These are phyloP conservation scores for Penicillium canariense DNA, from an alignment of 495 filamentous ascomycete species.

Conservation along the genomic window DNA sequence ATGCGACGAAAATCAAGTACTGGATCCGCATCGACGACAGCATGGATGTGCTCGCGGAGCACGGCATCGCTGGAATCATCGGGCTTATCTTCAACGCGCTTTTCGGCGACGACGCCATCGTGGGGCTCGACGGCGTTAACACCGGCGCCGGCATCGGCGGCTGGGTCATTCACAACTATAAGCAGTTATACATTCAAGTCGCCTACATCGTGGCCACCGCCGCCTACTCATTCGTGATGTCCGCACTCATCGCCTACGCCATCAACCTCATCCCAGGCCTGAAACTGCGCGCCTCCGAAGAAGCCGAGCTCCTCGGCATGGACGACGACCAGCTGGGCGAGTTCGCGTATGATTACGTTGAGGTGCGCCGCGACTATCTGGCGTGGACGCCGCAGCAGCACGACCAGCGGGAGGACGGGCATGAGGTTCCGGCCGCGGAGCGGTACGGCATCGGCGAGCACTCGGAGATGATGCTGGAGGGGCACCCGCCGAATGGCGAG, in stretches of 20 bases:
- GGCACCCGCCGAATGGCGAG: conserved; percentile 52
- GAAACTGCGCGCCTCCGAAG: conserved; percentile 85
- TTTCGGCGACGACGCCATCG: conserved; percentile 84
- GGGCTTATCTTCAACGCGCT: conserved; percentile 91
- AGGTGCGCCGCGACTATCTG: conserved; percentile 94
- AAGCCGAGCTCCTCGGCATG: conserved; percentile 98
- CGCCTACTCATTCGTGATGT: conserved; percentile 81
- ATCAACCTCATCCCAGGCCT: conserved; percentile 90
- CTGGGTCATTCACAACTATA: conserved; percentile 84
- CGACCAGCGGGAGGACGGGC: conserved; percentile 59
- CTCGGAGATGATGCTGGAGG: conserved; percentile 66
- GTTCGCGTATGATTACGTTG: conserved; percentile 99
- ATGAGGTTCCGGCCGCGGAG: conserved; percentile 63
- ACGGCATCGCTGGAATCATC: conserved; percentile 91
- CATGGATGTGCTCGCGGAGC: conserved; percentile 98
- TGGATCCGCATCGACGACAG: conserved; percentile 92
- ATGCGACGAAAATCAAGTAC: conserved; percentile 96
- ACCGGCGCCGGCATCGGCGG: conserved; percentile 68
- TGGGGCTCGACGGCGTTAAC: conserved; percentile 92
- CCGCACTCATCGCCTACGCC: conserved; percentile 73
- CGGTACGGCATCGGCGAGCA: conserved; percentile 83
- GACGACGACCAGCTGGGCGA: conserved; percentile 98
- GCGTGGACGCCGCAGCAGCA: conserved; percentile 90
- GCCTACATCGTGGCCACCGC: conserved; percentile 78
- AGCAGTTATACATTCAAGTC: conserved; percentile 87